Conservation (phyloP, 768 basidiomycete genomes). For the Leccinum aurantiacum region DNA sequence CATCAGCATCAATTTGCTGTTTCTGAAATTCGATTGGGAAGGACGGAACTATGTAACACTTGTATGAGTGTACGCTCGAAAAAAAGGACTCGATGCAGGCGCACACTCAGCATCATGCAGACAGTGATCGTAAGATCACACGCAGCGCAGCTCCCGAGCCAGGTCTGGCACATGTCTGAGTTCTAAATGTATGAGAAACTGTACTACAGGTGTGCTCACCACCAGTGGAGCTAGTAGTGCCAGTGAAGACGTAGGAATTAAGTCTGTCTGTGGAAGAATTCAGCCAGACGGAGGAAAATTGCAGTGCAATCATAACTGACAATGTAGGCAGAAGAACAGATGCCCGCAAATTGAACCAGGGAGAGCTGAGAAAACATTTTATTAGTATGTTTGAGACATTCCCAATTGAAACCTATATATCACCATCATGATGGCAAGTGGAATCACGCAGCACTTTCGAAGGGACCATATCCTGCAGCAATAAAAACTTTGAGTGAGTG, state of each 20-base stretch:
- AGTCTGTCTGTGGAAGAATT: no score
- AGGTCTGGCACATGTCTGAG: not conserved
- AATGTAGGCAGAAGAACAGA: no score
- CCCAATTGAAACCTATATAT: no score
- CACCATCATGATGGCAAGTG: not conserved
- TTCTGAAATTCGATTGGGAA: constrained; percentile 6
- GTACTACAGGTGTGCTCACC: not conserved
- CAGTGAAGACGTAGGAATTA: not conserved
- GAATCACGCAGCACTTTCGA: constrained; percentile 5
- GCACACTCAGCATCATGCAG: not conserved
- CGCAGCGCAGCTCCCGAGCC: not conserved
- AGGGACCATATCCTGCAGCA: not conserved
- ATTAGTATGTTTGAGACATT: no score
- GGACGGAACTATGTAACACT: constrained; percentile 12
- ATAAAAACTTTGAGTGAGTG: no score
- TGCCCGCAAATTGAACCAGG: no score
- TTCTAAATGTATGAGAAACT: not conserved
- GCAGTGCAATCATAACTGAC: no score
- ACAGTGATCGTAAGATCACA: not conserved
- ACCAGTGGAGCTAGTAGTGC: not conserved
- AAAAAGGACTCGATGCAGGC: not conserved
- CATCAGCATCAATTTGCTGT: constrained; percentile 2
- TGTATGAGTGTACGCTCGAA: not conserved
- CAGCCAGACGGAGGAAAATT: no score
- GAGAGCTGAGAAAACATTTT: no score